Base-by-base conservation (phyloP, 495 filamentous ascomycete genomes). In the Penicillium soppii region DNA sequence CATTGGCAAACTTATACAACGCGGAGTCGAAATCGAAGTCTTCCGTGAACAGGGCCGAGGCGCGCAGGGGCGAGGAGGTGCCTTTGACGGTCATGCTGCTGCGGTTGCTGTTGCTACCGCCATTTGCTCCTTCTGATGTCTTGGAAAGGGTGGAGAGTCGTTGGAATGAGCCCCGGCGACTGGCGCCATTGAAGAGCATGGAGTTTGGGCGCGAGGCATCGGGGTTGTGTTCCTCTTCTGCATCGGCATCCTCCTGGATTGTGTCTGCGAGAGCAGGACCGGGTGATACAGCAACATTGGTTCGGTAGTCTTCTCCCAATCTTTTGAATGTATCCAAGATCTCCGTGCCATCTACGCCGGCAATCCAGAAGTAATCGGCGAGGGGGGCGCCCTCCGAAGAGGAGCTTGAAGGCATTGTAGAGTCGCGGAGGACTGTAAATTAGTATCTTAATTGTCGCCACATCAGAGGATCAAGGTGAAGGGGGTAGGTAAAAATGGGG, bases 301-400 rank as follows among this genome's bases (percentile, higher is more conserved):
- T 58, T 50, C 71, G 69, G 60, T 82, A 76, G 57, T 82, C 76
- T 52, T 85, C 81, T 26, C 81, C 79, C 48, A 69, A 50, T 43
- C 63, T 75, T 38, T 69, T 68, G 46, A 63, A 74, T 12, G 66
- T 72, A 2, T 76, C 71, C 41, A 77, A 62, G 44, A 82, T 68
- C 62, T 80, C 78, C 1, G 73, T 57, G 39, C 88, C 87, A 71
- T 91, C 90, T 61, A 95, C 83, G 68, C 94, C 94, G 56, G 89
- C 90, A 56, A 98, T 97, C 90, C 94, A 98, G 74, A 98, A 98
- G 75, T 95, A 97, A 70, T 98, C 94, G 65, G 94, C 94, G 53
- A 98, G 84, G 54, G 94, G 94, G 44, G 87, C 85, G 17, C 87
- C 79, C 52, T 65, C 66, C 47, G 70, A 58, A 19, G 63, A 33